Evolutionary conservation across 2,329 filamentous ascomycete species (phyloP).

Genomic region (Cladorrhinum sp.): DNA sequence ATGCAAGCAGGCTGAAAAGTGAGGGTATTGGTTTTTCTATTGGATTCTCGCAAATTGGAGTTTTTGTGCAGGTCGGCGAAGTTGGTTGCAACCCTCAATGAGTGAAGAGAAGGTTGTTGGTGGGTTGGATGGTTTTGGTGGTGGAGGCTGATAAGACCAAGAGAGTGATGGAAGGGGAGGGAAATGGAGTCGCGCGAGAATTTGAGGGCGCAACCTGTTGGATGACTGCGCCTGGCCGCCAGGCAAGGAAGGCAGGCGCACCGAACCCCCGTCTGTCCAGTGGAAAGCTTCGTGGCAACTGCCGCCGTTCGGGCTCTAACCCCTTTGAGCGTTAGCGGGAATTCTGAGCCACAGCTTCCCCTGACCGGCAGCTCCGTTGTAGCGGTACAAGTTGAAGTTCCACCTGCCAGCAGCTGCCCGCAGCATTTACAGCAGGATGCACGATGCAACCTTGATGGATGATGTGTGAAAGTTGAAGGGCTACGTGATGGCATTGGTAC

Average conservation of each 20-base stretch:
- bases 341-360: slow-evolving; percentile 11
- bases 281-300: slow-evolving; percentile 11
- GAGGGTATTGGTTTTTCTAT: background rate
- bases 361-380: background rate
- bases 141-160: slow-evolving; percentile 20
- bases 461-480: background rate
- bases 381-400: background rate
- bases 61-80: slow-evolving; percentile 29
- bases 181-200: slow-evolving; percentile 19
- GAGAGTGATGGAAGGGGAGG: slow-evolving; percentile 15
- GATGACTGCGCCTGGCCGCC: slow-evolving; percentile 1
- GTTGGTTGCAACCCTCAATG: slow-evolving; percentile 34
- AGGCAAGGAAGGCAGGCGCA: background rate
- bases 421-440: background rate
- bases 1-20: slow-evolving; percentile 4
- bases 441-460: background rate
- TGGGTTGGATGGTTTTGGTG: slow-evolving; percentile 16
- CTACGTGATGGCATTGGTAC: too few relatives aligned
- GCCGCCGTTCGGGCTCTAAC: background rate
- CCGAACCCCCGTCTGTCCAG: slow-evolving; percentile 1
- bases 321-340: slow-evolving; percentile 12
- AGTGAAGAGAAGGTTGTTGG: slow-evolving; percentile 23
- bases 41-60: background rate
- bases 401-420: background rate
- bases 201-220: slow-evolving; percentile 15